A percentile compares a stretch with the other conserved stretches of the same genome.
phyloP scores from a whole-genome alignment of 371 early-diverging fungal genomes.

The Choanephora cucurbitarum region DNA sequence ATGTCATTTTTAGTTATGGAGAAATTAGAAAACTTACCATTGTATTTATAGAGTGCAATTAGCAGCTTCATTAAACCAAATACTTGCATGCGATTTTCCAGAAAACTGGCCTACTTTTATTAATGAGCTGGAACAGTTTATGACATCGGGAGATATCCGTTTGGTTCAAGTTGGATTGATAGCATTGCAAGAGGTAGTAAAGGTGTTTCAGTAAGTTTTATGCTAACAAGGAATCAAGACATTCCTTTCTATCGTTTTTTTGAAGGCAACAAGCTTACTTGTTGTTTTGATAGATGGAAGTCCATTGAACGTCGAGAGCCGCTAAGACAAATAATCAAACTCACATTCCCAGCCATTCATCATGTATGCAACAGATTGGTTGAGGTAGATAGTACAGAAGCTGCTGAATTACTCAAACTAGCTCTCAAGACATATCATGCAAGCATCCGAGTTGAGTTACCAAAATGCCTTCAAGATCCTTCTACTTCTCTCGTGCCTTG shows the following conservation, averaged over 20 bases:
- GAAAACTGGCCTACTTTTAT: conserved; percentile 85
- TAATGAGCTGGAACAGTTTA: conserved; percentile 58
- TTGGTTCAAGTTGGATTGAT: conserved; percentile 77
- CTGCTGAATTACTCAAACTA: conserved; percentile 79
- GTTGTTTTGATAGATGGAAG: conserved; percentile 55
- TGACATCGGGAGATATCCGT: conserved; percentile 68
- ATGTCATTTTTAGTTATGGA: too few species aligned
- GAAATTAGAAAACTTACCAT: too few species aligned
- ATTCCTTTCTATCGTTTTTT: too few species aligned
- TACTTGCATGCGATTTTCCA: conserved; percentile 77
- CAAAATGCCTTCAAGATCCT: conserved; percentile 67
- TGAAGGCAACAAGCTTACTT: neutral
- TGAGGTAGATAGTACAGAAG: conserved; percentile 74
- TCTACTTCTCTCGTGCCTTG: conserved; percentile 76
- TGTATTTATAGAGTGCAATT: conserved; percentile 83
- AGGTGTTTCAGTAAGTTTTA: conserved; percentile 73
- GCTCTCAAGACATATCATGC: conserved; percentile 78
- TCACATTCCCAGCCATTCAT: conserved; percentile 75
- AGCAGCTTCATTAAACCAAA: conserved; percentile 68
- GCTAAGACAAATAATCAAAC: conserved; percentile 66
- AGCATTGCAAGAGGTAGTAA: conserved; percentile 79
- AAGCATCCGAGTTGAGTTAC: conserved; percentile 72
- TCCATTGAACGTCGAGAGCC: conserved; percentile 57
- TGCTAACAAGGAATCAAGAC: neutral
- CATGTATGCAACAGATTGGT: conserved; percentile 52